These are phyloP conservation scores for Candida rishiriensis DNA, from an alignment of 805 yeast genomes.

Conservation along the genomic window DNA sequence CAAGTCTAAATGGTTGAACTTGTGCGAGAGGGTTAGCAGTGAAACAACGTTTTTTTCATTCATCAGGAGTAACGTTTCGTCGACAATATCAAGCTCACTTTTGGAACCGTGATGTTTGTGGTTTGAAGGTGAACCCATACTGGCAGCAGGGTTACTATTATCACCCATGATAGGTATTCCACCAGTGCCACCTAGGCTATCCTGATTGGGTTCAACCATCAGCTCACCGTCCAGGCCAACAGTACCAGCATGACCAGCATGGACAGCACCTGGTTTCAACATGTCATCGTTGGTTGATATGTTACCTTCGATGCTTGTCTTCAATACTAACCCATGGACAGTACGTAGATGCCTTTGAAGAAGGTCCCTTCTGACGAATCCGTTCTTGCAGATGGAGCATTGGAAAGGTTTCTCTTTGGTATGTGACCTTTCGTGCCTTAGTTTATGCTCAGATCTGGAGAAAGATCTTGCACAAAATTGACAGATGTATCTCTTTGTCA, in stretches of 20 bases:
- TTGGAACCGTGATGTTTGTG: no score
- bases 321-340: slow-evolving; percentile 48
- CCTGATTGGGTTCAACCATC: no score
- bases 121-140: no score
- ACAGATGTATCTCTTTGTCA: slow-evolving; percentile 66
- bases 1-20: slow-evolving; percentile 21
- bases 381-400: slow-evolving; percentile 63
- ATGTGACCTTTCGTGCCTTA: slow-evolving; percentile 75
- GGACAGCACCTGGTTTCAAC: slow-evolving; percentile 11
- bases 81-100: no score
- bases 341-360: slow-evolving; percentile 75
- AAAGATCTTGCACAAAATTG: slow-evolving; percentile 77
- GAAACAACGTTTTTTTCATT: slow-evolving; percentile 31
- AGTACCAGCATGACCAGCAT: background rate
- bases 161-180: no score
- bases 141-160: no score
- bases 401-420: slow-evolving; percentile 78
- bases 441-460: slow-evolving; percentile 73
- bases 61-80: background rate
- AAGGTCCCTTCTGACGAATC: slow-evolving; percentile 74
- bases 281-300: slow-evolving; percentile 19
- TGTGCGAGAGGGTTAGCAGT: slow-evolving; percentile 28
- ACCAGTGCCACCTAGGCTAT: no score
- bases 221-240: no score
- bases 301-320: slow-evolving; percentile 24